These are phyloP conservation scores for Trichoderma cornu-damae DNA, from an alignment of 2,329 filamentous ascomycete species.

Conservation along the genomic window DNA sequence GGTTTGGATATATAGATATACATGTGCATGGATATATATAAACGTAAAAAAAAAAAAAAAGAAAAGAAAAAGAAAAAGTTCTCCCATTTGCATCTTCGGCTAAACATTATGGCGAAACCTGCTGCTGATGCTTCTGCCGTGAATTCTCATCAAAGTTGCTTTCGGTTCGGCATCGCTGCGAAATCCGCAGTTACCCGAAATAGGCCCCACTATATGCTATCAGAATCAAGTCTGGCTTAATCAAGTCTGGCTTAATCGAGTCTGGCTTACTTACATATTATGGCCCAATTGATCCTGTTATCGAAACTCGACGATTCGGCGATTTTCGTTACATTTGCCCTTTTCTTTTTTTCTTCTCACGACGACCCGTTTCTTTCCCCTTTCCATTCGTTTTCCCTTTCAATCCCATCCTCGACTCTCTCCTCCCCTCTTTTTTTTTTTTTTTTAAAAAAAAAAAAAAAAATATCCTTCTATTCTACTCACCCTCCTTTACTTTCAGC, in stretches of 20 bases:
- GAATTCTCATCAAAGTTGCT: too few relatives aligned
- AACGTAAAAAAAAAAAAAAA: too few relatives aligned
- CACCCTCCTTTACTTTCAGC: slow-evolving; percentile 2
- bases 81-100: background rate
- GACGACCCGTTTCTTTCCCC: background rate
- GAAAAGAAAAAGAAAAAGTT: too few relatives aligned
- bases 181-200: slow-evolving; percentile 25
- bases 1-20: background rate
- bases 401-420: background rate
- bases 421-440: background rate
- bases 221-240: slow-evolving; percentile 14
- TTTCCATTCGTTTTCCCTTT: slow-evolving; percentile 1
- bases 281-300: slow-evolving; percentile 18
- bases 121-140: too few relatives aligned
- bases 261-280: too few relatives aligned
- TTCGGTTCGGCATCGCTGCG: too few relatives aligned
- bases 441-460: too few relatives aligned
- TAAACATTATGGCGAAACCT: slow-evolving; percentile 10
- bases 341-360: background rate
- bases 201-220: slow-evolving; percentile 25
- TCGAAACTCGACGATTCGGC: slow-evolving; percentile 1
- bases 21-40: too few relatives aligned
- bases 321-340: background rate
- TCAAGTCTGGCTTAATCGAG: too few relatives aligned
- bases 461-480: slow-evolving; percentile 10